These are phyloP conservation scores for Magnaporthales sp. DNA, from an alignment of 2,329 filamentous ascomycete genomes.

Conservation along the genomic window DNA sequence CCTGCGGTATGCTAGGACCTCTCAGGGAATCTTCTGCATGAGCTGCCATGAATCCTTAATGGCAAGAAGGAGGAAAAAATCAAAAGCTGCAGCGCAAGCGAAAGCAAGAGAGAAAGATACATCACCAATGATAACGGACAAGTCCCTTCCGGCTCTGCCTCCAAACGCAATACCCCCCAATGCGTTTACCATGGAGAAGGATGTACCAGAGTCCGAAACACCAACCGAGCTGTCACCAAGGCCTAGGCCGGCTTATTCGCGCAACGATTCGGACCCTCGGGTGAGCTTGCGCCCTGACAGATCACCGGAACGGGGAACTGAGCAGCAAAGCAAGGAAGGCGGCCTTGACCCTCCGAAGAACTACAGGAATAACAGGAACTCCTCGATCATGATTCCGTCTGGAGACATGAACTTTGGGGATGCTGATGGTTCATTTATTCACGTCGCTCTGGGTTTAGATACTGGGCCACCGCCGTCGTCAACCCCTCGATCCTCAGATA, in stretches of 20 bases:
- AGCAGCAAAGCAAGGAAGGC: constrained; percentile 34
- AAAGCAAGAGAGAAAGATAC: constrained; percentile 55
- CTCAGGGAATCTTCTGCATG: constrained; percentile 99
- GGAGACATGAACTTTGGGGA: constrained; percentile 35
- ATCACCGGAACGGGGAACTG: constrained; percentile 43
- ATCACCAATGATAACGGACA: constrained; percentile 69
- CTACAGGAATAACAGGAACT: constrained; percentile 72
- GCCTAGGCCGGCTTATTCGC: constrained; percentile 41
- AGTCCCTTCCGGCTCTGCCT: constrained; percentile 85
- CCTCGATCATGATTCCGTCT: constrained; percentile 43
- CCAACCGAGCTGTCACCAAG: constrained; percentile 62
- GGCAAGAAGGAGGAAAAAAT: constrained; percentile 82
- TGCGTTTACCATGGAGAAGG: constrained; percentile 51
- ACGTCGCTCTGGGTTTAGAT: constrained; percentile 64
- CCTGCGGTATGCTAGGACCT: constrained; percentile 91
- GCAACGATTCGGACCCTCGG: constrained; percentile 46
- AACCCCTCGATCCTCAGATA: constrained; percentile 30
- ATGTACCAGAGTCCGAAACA: constrained; percentile 48
- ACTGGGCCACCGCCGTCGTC: constrained; percentile 49
- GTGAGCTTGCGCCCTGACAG: constrained; percentile 41
- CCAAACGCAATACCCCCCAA: constrained; percentile 59
- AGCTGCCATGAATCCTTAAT: constrained; percentile 95
- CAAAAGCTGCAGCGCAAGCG: constrained; percentile 55
- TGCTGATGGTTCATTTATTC: constrained; percentile 65
- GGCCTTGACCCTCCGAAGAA: constrained; percentile 63